A percentile compares a stretch with the other conserved stretches of the same genome.
These are phyloP conservation scores for Apiotrichum domesticum DNA, from an alignment of 1,284 basidiomycete species.

Conservation along the genomic window DNA sequence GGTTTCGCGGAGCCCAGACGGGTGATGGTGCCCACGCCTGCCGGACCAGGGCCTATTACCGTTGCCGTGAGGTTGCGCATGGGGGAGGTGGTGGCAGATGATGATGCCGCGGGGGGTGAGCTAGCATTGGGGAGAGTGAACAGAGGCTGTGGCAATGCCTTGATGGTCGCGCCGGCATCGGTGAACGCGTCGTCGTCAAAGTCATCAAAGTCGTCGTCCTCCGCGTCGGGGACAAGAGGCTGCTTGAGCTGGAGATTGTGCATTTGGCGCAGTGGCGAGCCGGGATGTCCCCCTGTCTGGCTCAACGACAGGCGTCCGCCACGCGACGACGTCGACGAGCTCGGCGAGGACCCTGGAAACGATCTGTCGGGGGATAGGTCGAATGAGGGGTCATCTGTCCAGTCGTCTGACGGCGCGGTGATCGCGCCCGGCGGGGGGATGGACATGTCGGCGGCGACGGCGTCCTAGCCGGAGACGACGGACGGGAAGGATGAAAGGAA, in stretches of 20 bases:
- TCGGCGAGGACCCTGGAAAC: conserved; percentile 17
- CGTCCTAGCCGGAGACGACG: no score
- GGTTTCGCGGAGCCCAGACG: conserved; percentile 17
- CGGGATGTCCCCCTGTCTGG: conserved; percentile 9
- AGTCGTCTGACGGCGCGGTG: conserved; percentile 33
- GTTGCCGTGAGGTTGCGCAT: conserved; percentile 21
- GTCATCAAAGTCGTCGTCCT: conserved; percentile 22
- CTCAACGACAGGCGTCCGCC: conserved; percentile 8
- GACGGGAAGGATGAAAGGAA: no score
- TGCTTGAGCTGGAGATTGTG: conserved; percentile 7
- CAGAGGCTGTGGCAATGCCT: neutral
- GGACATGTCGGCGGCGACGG: conserved; percentile 7
- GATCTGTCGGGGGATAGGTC: conserved; percentile 22
- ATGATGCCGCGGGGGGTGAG: neutral
- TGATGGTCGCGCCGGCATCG: neutral
- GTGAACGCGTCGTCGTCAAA: neutral
- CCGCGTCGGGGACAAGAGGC: conserved; percentile 12
- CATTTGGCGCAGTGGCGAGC: conserved; percentile 28
- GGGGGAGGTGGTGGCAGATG: neutral
- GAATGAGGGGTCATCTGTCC: conserved; percentile 40
- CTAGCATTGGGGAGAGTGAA: conserved; percentile 6
- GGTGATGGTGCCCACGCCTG: conserved; percentile 38
- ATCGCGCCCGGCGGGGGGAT: conserved; percentile 25
- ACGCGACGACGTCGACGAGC: conserved; percentile 15
- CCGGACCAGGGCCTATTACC: conserved; percentile 29